These are phyloP conservation scores for Orbilia blumenaviensis DNA, from an alignment of 2,329 filamentous ascomycete species.

Conservation along the genomic window DNA sequence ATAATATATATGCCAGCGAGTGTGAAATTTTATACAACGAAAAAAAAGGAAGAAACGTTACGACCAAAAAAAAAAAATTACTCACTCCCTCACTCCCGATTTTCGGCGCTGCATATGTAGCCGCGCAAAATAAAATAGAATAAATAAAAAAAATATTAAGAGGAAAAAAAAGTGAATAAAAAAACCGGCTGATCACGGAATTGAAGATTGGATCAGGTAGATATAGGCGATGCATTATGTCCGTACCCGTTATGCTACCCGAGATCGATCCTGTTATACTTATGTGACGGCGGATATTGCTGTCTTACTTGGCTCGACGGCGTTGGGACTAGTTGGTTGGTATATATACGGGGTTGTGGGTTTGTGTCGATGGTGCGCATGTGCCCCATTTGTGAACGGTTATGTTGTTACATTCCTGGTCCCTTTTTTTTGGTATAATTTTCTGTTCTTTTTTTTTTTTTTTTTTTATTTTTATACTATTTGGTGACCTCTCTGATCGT, in stretches of 20 bases:
- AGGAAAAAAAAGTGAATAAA: not conserved
- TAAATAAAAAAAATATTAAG: too few relatives aligned
- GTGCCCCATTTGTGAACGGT: too few relatives aligned
- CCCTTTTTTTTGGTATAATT: not conserved
- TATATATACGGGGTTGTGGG: not conserved
- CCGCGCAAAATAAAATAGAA: too few relatives aligned
- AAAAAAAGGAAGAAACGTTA: not conserved
- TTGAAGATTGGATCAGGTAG: not conserved
- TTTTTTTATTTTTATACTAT: not conserved
- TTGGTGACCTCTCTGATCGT: not conserved
- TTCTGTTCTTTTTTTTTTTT: not conserved
- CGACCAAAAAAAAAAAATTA: not conserved
- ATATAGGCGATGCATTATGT: not conserved
- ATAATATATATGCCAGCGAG: not conserved
- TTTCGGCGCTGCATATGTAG: too few relatives aligned
- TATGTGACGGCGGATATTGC: not conserved
- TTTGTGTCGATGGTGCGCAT: too few relatives aligned
- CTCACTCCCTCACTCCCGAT: too few relatives aligned
- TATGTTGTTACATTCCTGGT: not conserved
- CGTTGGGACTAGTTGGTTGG: not conserved
- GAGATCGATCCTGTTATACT: not conserved
- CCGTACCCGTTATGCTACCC: constrained; percentile 4
- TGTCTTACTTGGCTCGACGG: not conserved
- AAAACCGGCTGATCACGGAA: not conserved
- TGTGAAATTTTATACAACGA: not conserved